These are phyloP conservation scores for Dothideomycetes sp. DNA, from an alignment of 2,329 filamentous ascomycete species.

Conservation along the genomic window DNA sequence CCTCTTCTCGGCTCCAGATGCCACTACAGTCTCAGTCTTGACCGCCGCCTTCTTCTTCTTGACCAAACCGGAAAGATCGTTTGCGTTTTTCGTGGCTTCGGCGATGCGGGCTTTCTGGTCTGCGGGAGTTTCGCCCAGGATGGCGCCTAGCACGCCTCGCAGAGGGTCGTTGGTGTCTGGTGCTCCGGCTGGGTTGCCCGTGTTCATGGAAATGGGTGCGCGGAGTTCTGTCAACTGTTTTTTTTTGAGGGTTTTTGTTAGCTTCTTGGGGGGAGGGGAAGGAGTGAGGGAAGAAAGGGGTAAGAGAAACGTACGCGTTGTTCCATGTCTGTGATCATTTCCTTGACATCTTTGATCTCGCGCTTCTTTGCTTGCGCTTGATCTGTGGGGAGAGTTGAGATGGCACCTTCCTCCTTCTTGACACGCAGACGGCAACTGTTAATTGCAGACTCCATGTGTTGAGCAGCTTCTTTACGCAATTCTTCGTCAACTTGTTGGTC, in stretches of 20 bases:
- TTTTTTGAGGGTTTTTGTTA: slow-evolving; percentile 16
- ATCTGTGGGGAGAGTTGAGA: slow-evolving; percentile 47
- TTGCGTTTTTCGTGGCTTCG: slow-evolving; percentile 65
- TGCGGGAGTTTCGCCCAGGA: slow-evolving; percentile 52
- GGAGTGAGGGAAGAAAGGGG: slow-evolving; percentile 7
- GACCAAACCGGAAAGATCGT: slow-evolving; percentile 64
- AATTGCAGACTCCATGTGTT: slow-evolving; percentile 65
- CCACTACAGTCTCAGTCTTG: background rate
- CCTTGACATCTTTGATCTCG: slow-evolving; percentile 63
- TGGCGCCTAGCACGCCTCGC: slow-evolving; percentile 54
- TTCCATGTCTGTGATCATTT: slow-evolving; percentile 71
- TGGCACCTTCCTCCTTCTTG: slow-evolving; percentile 57
- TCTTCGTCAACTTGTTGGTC: slow-evolving; percentile 51
- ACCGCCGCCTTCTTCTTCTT: slow-evolving; percentile 52
- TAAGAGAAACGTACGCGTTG: slow-evolving; percentile 57
- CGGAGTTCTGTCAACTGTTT: slow-evolving; percentile 61
- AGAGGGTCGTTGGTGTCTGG: slow-evolving; percentile 35
- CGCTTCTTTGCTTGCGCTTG: slow-evolving; percentile 55
- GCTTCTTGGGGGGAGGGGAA: slow-evolving; percentile 8
- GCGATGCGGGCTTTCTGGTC: slow-evolving; percentile 57
- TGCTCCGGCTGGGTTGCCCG: slow-evolving; percentile 36
- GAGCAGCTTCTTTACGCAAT: slow-evolving; percentile 61
- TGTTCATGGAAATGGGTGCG: slow-evolving; percentile 45
- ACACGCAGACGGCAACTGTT: slow-evolving; percentile 63
- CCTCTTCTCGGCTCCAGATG: slow-evolving; percentile 16